Conservation (phyloP, 768 basidiomycete genomes). For the Wakefieldia striispora region DNA sequence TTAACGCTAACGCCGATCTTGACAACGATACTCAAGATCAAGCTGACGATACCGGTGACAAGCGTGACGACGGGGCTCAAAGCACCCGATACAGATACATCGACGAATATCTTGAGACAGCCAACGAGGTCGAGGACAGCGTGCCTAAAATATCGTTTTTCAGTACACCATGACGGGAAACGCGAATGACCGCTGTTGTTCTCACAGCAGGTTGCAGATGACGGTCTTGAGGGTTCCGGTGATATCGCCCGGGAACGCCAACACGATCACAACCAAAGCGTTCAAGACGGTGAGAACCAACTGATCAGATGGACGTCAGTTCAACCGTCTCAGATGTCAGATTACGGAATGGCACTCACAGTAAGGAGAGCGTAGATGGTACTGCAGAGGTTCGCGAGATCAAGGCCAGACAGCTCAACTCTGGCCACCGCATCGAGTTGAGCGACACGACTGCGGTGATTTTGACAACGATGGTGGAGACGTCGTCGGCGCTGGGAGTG, state of each 20-base stretch:
- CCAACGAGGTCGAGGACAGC: background rate
- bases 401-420: background rate
- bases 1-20: no score
- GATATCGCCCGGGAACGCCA: background rate
- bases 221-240: background rate
- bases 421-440: background rate
- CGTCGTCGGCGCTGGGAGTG: background rate
- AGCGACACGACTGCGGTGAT: background rate
- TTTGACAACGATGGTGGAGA: constrained; percentile 1
- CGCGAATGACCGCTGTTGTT: background rate
- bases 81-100: background rate
- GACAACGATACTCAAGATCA: background rate
- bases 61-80: background rate
- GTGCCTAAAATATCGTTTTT: background rate
- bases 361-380: background rate
- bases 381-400: background rate
- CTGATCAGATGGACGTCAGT: background rate
- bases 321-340: background rate
- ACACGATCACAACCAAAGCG: background rate
- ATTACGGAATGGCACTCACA: background rate
- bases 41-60: background rate
- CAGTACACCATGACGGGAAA: background rate
- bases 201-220: constrained; percentile 6
- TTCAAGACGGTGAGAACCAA: background rate
- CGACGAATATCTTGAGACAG: constrained; percentile 4